Percentiles rank a stretch among this genome's conserved stretches.
phyloP scores from a whole-genome alignment of 305 asterid genomes.

The Salvia sclarea region DNA sequence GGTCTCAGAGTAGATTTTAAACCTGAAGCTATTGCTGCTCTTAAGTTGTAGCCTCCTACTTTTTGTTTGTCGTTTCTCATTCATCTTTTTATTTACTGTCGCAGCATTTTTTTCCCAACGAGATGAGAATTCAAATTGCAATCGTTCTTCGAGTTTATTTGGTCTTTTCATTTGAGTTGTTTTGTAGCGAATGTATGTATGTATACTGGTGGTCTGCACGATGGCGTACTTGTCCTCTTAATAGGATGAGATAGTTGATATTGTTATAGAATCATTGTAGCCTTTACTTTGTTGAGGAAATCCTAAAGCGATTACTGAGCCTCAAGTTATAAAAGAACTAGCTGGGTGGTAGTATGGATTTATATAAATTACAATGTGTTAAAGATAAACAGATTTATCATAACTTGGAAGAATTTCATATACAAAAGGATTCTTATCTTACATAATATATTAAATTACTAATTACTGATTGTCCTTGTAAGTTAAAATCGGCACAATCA shows the following conservation, averaged over 20 bases:
- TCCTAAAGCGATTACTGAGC: not conserved
- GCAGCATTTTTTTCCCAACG: conserved; percentile 17
- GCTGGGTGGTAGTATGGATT: no score
- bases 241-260: not conserved
- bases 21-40: conserved; percentile 87
- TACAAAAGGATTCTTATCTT: no score
- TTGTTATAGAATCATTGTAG: no score
- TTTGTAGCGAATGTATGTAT: not conserved
- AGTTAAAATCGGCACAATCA: no score
- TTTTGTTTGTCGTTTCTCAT: not conserved
- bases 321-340: no score
- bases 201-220: no score
- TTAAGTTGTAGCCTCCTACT: conserved; percentile 51
- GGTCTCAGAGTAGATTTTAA: conserved; percentile 86
- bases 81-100: not conserved
- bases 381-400: no score
- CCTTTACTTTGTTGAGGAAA: not conserved
- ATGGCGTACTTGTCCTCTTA: not conserved
- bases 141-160: conserved; percentile 2
- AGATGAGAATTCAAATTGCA: not conserved
- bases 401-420: no score
- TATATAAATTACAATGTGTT: no score
- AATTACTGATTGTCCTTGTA: no score
- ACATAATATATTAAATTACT: no score
- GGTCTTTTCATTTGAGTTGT: conserved; percentile 13